Base-by-base conservation (phyloP, 1,284 basidiomycete genomes). In the Gymnopus androsaceus region DNA sequence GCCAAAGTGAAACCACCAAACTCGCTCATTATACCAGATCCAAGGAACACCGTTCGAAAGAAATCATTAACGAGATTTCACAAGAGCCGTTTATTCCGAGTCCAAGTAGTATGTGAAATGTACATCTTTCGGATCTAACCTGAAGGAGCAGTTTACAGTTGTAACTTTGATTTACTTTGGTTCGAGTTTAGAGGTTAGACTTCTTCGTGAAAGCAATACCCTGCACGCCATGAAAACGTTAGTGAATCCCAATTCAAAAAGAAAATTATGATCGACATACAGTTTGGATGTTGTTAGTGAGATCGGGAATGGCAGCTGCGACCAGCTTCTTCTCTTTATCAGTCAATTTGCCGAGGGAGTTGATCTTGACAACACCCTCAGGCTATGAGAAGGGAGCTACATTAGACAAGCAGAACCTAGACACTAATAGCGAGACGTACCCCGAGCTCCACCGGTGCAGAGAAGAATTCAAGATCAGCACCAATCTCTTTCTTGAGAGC, bases 331-430 rank as follows among this genome's bases (percentile, higher is more conserved):
- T 71, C 81, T 98, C 95, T 58, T 79, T 81, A 2, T 80, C 80
- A 23, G 86, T 85, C 64, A 95, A 72, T 51, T 78, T 77, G 23
- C 94, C 95, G 44, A 97, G 80, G 34, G 85, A 72, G 67, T 83
- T 73, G 71, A 98, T 95, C 75, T 85, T 90, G 64, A 80, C 80
- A 57, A 96, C 90, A 72, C 95, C 95, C 59, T 87, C 83, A 56
- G 81, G 71, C 89, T 92, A 45, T 19, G 21, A 50, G 12, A 60
- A 53, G 23, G 48, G 56, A 31, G 15, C 55, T 51, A 52, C 46
- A 36, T 41, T 23, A 40, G 51, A 37, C 21, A 11, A 50, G 2
- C 54, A 30, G 57, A 48, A 59, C 56, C 8, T 44, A 57, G 27
- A 67, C n/a, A 34, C 15, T 3, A 56, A 6, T 23, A 50, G 23